phyloP scores from a whole-genome alignment of 2,329 filamentous ascomycete species.

The Pseudophaeomoniella oleicola region DNA sequence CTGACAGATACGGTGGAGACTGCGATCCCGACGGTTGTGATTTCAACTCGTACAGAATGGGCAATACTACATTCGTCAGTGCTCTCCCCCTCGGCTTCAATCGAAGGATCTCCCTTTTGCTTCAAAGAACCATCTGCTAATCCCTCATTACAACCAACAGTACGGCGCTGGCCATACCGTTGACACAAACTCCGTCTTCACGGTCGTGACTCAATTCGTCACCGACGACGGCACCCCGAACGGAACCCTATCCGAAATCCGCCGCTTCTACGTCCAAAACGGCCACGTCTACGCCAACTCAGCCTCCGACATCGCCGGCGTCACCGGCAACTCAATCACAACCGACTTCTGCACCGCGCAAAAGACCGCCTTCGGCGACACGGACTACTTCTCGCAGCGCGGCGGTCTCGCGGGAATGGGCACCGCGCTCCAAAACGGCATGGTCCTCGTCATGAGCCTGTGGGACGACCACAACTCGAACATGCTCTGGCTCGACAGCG shows the following conservation, averaged over 20 bases:
- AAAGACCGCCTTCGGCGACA: constrained; percentile 38
- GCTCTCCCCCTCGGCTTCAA: too few species aligned
- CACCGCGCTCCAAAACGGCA: constrained; percentile 38
- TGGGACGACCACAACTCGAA: constrained; percentile 54
- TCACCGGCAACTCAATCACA: constrained; percentile 35
- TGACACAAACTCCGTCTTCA: constrained; percentile 41
- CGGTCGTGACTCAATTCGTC: constrained; percentile 48
- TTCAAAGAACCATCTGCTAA: too few species aligned
- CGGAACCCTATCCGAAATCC: constrained; percentile 40
- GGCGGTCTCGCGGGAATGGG: constrained; percentile 45
- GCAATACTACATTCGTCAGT: constrained; percentile 40
- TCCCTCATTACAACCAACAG: too few species aligned
- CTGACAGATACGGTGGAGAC: constrained; percentile 31
- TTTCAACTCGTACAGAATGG: constrained; percentile 50
- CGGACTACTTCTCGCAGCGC: constrained; percentile 35
- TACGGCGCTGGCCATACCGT: constrained; percentile 36
- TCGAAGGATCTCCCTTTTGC: too few species aligned
- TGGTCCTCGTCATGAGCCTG: constrained; percentile 47
- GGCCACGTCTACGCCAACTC: constrained; percentile 40
- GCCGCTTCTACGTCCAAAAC: constrained; percentile 46
- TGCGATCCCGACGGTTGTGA: constrained; percentile 53
- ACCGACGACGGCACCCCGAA: constrained; percentile 27
- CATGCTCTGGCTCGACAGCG: constrained; percentile 64
- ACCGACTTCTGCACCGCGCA: constrained; percentile 37
- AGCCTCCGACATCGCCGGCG: constrained; percentile 24